A percentile compares a stretch with the other conserved stretches of the same genome.
Conservation (phyloP, 23 red algal genomes). For the Rhodosorus marinus region DNA sequence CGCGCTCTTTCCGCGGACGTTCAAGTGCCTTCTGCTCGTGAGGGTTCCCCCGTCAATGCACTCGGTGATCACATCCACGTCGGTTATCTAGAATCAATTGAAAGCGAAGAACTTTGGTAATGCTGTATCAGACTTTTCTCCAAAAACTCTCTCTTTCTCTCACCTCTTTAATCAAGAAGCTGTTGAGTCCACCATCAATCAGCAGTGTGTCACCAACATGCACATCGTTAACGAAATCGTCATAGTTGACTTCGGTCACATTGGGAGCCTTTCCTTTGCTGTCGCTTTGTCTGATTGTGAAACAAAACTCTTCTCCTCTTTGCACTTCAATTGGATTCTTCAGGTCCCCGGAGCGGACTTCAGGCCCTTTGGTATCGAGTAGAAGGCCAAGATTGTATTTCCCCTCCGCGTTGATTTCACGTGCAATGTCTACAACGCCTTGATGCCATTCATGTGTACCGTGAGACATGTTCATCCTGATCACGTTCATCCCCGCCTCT, state of each 20-base stretch:
- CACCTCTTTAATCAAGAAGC: conserved; percentile 41
- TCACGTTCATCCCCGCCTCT: conserved; percentile 76
- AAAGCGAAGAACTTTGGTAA: too few species aligned
- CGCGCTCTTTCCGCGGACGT: conserved; percentile 93
- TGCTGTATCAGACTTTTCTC: too few species aligned
- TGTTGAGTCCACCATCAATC: conserved; percentile 84
- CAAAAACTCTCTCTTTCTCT: too few species aligned
- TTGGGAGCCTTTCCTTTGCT: conserved; percentile 19
- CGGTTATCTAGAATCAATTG: too few species aligned
- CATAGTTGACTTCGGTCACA: conserved; percentile 61
- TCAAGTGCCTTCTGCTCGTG: conserved; percentile 84
- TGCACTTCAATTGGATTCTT: conserved; percentile 59
- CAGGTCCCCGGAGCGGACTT: conserved; percentile 69
- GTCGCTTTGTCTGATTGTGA: conserved; percentile 31
- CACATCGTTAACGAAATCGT: conserved; percentile 84
- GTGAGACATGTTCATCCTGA: conserved; percentile 95
- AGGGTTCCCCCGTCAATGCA: conserved; percentile 87
- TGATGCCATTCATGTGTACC: conserved; percentile 92
- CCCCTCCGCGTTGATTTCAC: conserved; percentile 28
- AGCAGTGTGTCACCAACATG: conserved; percentile 70
- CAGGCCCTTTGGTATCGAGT: conserved; percentile 88
- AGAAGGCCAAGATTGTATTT: conserved; percentile 58
- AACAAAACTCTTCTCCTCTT: conserved; percentile 46
- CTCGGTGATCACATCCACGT: conserved; percentile 71
- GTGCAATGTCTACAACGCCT: conserved; percentile 38